A percentile compares a stretch with the other conserved stretches of the same genome.
These are phyloP conservation scores for Xylaria bambusicola DNA, from an alignment of 495 filamentous ascomycete species.

Conservation along the genomic window DNA sequence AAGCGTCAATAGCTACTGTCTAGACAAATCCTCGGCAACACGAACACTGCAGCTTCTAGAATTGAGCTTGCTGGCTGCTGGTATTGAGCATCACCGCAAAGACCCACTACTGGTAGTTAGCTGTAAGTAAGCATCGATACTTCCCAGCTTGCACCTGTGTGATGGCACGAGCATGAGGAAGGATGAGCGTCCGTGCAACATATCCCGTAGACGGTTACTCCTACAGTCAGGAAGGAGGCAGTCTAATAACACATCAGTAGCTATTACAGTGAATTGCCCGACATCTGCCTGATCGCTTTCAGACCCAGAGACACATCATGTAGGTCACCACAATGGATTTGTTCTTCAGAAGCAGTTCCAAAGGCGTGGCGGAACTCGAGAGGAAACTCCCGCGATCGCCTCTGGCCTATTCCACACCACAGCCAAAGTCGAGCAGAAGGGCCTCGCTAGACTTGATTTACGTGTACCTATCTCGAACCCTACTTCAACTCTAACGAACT, in stretches of 20 bases:
- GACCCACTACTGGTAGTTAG: too few relatives aligned
- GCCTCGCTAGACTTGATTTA: slow-evolving; percentile 24
- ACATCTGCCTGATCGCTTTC: neutral
- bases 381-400: slow-evolving; percentile 8
- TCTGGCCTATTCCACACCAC: slow-evolving; percentile 19
- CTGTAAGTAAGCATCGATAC: slow-evolving; percentile 3
- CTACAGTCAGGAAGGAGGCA: slow-evolving; percentile 21
- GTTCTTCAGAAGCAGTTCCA: slow-evolving; percentile 30
- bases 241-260: slow-evolving; percentile 15
- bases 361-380: slow-evolving; percentile 33
- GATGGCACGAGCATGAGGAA: neutral
- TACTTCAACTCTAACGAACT: slow-evolving; percentile 8
- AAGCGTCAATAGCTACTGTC: too few relatives aligned
- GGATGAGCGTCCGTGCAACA: neutral
- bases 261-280: slow-evolving; percentile 3
- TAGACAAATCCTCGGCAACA: neutral
- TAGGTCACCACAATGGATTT: slow-evolving; percentile 36
- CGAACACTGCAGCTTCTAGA: neutral
- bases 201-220: neutral
- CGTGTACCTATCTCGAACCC: slow-evolving; percentile 31
- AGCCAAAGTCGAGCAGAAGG: slow-evolving; percentile 23
- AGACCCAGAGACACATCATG: slow-evolving; percentile 22
- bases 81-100: too few relatives aligned
- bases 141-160: neutral
- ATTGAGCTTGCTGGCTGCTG: neutral